Base-by-base conservation (phyloP, 1,284 basidiomycete species). In the Entoloma clypeatum region DNA sequence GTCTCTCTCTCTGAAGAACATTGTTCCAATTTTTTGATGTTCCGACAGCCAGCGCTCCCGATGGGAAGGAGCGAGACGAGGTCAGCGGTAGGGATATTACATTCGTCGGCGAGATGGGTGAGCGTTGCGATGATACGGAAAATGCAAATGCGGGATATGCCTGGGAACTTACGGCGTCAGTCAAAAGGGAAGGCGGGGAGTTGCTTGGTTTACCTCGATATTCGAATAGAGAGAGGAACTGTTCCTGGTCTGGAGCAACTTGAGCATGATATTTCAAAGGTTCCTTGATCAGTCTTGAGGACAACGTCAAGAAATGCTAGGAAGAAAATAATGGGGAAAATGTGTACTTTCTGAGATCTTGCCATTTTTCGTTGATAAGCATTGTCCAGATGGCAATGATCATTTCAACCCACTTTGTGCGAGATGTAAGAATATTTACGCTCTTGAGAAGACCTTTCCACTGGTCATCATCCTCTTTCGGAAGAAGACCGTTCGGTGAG, bases 11-110 rank as follows among this genome's bases (percentile, higher is more conserved):
- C 48, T 6, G 21, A 31, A 5, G 3, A 5, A 17, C 14, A 11
- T 31, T 34, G 36, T 6, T 42, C 25, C 24, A 36, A 26, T 4
- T 41, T 39, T 28, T 48, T 50, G 32, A 52, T 30, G 9, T 42
- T 45, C 27, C 44, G 46, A 22, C 48, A 54, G 7, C 46, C 56
- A 4, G 39, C 24, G 29, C 59, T 50, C 16, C 45, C 50, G 8
- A 61, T 50, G 17, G 41, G 52, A n/a, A 60, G 52, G 3, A 61
- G 44, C n/a, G 53, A 52, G n/a, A 58, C 30, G 11, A 61, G 30
- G 28, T 53, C 52, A n/a, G 41, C 41, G 27, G 51, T 48, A 11
- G 48, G 36, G 17, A 59, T 33, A 19, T 52, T 43, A 29, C 45
- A 43, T 27, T 50, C 37, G 2, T 41, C 43, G 7, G 49, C 39